These are phyloP conservation scores for Hypoxylon rubiginosum DNA, from an alignment of 2,329 filamentous ascomycete species.

Conservation along the genomic window DNA sequence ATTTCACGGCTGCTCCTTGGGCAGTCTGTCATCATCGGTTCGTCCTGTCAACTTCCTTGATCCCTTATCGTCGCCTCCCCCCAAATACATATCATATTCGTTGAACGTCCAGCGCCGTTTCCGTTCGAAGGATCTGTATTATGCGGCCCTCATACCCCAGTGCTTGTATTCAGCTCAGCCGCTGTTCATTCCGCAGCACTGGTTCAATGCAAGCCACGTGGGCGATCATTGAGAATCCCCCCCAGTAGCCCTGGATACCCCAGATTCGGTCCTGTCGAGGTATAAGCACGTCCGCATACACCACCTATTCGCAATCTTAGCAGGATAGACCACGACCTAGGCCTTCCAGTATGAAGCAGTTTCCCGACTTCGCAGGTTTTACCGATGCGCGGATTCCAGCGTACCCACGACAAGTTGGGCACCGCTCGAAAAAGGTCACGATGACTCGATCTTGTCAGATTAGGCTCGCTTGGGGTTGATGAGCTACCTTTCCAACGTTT, in stretches of 20 bases:
- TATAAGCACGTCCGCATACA: slow-evolving; percentile 9
- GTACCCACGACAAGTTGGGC: slow-evolving; percentile 5
- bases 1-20: slow-evolving; percentile 26
- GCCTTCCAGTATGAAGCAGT: slow-evolving; percentile 10
- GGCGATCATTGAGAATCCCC: slow-evolving; percentile 28
- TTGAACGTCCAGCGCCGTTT: background rate
- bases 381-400: slow-evolving; percentile 16
- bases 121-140: slow-evolving; percentile 14
- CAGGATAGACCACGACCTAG: slow-evolving; percentile 28
- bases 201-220: slow-evolving; percentile 43
- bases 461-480: slow-evolving; percentile 13
- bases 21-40: slow-evolving; percentile 10
- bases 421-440: slow-evolving; percentile 16
- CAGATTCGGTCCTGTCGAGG: slow-evolving; percentile 31
- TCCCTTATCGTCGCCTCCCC: background rate
- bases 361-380: slow-evolving; percentile 18
- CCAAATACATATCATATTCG: background rate
- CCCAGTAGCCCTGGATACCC: slow-evolving; percentile 29
- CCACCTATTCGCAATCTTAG: slow-evolving; percentile 7
- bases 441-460: slow-evolving; percentile 23
- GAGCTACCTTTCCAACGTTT: slow-evolving; percentile 31
- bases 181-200: slow-evolving; percentile 34
- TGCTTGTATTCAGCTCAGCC: slow-evolving; percentile 23
- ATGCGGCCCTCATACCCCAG: slow-evolving; percentile 4
- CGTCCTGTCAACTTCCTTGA: slow-evolving; percentile 15